phyloP scores from a whole-genome alignment of 2,329 filamentous ascomycete genomes.

The Spiromastix sp. region DNA sequence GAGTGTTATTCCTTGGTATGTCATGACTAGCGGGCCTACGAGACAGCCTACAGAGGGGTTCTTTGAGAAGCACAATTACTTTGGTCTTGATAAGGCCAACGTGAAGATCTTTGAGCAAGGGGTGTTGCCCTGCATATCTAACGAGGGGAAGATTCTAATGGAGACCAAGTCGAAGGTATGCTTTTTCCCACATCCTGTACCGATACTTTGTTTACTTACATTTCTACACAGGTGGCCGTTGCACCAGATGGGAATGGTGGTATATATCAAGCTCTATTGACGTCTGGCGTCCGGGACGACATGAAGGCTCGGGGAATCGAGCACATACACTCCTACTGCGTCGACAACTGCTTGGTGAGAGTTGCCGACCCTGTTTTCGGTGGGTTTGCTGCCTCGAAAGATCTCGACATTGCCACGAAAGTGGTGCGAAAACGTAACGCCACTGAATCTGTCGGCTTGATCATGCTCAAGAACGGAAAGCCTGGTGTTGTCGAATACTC shows the following conservation, averaged over 20 bases:
- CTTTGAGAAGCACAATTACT: conserved; percentile 83
- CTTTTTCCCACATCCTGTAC: background rate
- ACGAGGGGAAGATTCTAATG: conserved; percentile 92
- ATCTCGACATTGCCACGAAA: conserved; percentile 95
- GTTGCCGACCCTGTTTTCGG: conserved; percentile 96
- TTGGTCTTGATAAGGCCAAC: conserved; percentile 76
- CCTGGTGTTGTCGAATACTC: conserved; percentile 98
- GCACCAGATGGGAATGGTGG: conserved; percentile 96
- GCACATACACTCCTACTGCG: conserved; percentile 96
- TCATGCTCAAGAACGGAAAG: conserved; percentile 88
- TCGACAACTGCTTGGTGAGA: conserved; percentile 98
- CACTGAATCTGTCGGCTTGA: conserved; percentile 89
- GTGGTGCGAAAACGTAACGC: conserved; percentile 98
- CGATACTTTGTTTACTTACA: background rate
- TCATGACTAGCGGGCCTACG: conserved; percentile 97
- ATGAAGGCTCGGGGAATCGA: conserved; percentile 82
- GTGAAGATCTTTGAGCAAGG: conserved; percentile 94
- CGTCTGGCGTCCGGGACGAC: conserved; percentile 69
- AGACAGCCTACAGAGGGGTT: conserved; percentile 85
- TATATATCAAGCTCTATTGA: conserved; percentile 83
- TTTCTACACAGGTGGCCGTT: conserved; percentile 57
- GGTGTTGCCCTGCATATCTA: conserved; percentile 90
- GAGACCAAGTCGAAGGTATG: conserved; percentile 72
- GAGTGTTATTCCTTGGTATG: conserved; percentile 85
- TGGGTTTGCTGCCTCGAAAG: conserved; percentile 77